Conservation (phyloP, 164 flowering plant genomes). For the Stephania cephalantha region DNA sequence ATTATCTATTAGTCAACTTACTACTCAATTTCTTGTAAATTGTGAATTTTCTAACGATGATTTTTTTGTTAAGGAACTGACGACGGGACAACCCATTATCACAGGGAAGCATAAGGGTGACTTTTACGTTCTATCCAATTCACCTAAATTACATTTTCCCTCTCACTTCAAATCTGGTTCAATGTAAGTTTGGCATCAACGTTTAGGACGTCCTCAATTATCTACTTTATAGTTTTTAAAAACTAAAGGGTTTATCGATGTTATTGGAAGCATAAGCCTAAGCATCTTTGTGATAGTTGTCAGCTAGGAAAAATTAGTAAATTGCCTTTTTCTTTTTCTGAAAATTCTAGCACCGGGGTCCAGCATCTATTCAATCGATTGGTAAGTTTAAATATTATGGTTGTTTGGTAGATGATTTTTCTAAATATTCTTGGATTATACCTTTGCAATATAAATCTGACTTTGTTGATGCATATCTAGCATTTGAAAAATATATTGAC, state of each 20-base stretch:
- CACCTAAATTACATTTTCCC: not conserved
- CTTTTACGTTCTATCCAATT: not conserved
- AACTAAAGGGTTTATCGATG: not conserved
- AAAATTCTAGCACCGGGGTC: too few relatives aligned
- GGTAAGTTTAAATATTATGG: too few relatives aligned
- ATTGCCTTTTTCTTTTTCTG: too few relatives aligned
- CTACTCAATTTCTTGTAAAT: not conserved
- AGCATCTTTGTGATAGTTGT: too few relatives aligned
- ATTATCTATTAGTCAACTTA: not conserved
- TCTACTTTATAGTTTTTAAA: not conserved
- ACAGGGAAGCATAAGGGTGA: not conserved
- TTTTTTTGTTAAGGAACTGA: not conserved
- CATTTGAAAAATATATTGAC: too few relatives aligned
- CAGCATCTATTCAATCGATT: too few relatives aligned
- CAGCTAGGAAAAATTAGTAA: too few relatives aligned
- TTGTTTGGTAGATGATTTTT: too few relatives aligned
- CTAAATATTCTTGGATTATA: too few relatives aligned
- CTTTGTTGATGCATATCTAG: too few relatives aligned
- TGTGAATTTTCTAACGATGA: not conserved
- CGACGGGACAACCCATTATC: not conserved
- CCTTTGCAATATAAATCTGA: too few relatives aligned
- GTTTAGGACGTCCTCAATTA: not conserved
- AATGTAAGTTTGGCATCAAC: not conserved
- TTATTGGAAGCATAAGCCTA: too few relatives aligned
- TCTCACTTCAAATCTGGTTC: not conserved